phyloP scores from a whole-genome alignment of 225 moss, liverwort and hornwort genomes.

The Climacium dendroides region DNA sequence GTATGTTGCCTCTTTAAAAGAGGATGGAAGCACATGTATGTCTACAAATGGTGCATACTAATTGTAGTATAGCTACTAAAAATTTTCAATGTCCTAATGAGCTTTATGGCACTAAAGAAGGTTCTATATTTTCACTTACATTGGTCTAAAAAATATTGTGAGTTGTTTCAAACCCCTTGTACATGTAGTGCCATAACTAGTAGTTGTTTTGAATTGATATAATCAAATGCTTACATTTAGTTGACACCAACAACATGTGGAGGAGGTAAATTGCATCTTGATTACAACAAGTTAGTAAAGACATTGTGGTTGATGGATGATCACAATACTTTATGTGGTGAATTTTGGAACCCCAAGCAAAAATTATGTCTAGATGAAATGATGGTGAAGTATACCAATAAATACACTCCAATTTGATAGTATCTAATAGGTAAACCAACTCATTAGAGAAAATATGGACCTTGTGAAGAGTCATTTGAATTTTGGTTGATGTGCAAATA shows the following conservation, averaged over 20 bases:
- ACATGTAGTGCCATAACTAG: rapidly evolving
- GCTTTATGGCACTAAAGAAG: background rate
- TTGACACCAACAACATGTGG: background rate
- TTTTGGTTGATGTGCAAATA: no score
- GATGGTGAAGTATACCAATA: background rate
- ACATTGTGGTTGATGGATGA: rapidly evolving
- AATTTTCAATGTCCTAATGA: background rate
- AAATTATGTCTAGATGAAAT: background rate
- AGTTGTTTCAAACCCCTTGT: background rate
- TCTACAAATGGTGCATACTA: background rate
- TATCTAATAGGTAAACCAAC: background rate
- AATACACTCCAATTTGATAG: rapidly evolving
- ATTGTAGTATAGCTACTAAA: rapidly evolving
- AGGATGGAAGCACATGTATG: rapidly evolving
- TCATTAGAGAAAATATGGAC: no score
- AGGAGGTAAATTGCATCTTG: rapidly evolving
- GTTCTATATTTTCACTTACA: rapidly evolving
- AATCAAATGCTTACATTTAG: background rate
- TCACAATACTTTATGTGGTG: background rate
- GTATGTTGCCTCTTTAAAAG: background rate
- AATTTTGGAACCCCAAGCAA: background rate
- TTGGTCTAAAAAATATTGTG: background rate
- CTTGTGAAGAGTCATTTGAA: no score
- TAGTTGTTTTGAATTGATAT: background rate
- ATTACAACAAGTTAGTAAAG: background rate